These are phyloP conservation scores for Lantana camara DNA, from an alignment of 257 asterid genomes.

Conservation along the genomic window DNA sequence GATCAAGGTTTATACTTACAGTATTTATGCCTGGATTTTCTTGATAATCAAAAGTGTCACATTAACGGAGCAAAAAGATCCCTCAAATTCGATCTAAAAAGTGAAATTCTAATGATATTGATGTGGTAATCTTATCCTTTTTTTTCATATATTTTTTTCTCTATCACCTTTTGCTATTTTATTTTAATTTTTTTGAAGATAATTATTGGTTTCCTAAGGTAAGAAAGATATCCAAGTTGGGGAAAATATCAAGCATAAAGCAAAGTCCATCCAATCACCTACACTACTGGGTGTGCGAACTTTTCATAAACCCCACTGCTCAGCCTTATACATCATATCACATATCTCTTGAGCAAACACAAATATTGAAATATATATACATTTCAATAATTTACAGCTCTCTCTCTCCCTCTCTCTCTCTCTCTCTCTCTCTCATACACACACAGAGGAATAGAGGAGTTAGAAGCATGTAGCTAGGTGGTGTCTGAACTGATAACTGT, in stretches of 20 bases:
- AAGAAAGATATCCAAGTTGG: constrained; percentile 29
- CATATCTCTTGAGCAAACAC: constrained; percentile 17
- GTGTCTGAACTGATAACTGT: not conserved
- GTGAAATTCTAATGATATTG: too few species aligned
- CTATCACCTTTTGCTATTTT: too few species aligned
- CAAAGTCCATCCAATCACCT: constrained; percentile 48
- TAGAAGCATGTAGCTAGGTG: constrained; percentile 22
- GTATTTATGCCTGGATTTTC: too few species aligned
- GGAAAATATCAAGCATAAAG: constrained; percentile 36
- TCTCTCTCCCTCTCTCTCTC: constrained; percentile 27
- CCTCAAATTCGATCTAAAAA: too few species aligned
- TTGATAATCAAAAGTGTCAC: too few species aligned
- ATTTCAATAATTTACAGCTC: not conserved
- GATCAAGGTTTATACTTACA: too few species aligned
- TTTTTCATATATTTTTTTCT: too few species aligned
- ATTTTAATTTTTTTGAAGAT: not conserved
- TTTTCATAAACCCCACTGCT: constrained; percentile 42
- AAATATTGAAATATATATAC: not conserved
- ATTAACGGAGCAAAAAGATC: too few species aligned
- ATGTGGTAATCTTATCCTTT: too few species aligned
- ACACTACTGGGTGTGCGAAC: constrained; percentile 39
- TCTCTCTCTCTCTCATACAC: too few species aligned
- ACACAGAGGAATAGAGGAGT: too few species aligned
- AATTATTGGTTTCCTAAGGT: not conserved
- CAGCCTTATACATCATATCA: constrained; percentile 33